Evolutionary conservation across 306 rosid species (phyloP).

Genomic region (Trichosanthes truncata): DNA sequence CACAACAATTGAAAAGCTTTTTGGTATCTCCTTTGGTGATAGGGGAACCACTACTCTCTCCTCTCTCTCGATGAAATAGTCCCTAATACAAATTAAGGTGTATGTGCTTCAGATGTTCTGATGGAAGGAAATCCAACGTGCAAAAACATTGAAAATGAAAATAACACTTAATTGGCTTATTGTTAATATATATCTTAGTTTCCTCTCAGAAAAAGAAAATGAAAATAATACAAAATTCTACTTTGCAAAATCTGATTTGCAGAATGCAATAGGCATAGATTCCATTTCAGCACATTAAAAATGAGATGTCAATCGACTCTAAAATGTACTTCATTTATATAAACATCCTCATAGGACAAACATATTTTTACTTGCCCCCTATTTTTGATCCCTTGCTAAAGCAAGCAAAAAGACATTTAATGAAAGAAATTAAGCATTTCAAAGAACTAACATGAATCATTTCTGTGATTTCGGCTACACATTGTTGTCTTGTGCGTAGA

Average conservation of each 20-base stretch:
- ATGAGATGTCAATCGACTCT: not conserved
- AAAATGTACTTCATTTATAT: not conserved
- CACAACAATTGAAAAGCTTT: not conserved
- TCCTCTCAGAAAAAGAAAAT: not conserved
- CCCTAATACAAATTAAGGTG: not conserved
- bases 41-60: not conserved
- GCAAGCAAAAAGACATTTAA: slow-evolving; percentile 1
- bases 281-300: not conserved
- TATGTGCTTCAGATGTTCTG: not conserved
- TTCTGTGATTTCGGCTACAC: slow-evolving; percentile 93
- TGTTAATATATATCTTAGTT: not conserved
- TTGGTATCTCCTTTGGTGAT: not conserved
- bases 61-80: not conserved
- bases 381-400: not conserved
- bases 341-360: not conserved
- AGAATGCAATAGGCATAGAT: not conserved
- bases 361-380: not conserved
- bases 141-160: not conserved
- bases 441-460: slow-evolving; percentile 87
- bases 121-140: not conserved
- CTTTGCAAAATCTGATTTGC: not conserved
- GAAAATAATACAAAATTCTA: not conserved
- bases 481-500: slow-evolving; percentile 68
- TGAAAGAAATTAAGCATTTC: slow-evolving; percentile 7
- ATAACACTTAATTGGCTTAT: not conserved